A percentile compares a stretch with the other conserved stretches of the same genome.
Conservation (phyloP, 2,329 filamentous ascomycete genomes). For the Penicillium psychrosexuale region DNA sequence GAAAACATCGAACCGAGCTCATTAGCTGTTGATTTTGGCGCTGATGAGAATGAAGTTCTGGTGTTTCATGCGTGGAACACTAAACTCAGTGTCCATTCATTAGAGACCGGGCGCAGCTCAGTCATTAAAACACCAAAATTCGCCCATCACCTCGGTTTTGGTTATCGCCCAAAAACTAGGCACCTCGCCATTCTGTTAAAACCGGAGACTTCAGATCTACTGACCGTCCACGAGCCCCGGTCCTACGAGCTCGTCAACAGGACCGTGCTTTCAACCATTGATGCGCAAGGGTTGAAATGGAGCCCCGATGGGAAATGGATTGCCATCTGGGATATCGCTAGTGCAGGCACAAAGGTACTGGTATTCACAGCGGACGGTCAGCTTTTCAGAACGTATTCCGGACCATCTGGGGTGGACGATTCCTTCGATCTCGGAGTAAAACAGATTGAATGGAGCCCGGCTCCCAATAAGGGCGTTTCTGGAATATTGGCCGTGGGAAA, state of each 20-base stretch:
- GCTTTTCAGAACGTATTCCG: slow-evolving; percentile 53
- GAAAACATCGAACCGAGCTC: slow-evolving; percentile 37
- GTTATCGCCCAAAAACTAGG: slow-evolving; percentile 40
- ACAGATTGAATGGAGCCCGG: slow-evolving; percentile 53
- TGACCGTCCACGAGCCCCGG: slow-evolving; percentile 39
- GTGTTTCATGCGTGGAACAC: slow-evolving; percentile 42
- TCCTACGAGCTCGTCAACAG: slow-evolving; percentile 36
- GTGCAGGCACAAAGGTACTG: slow-evolving; percentile 49
- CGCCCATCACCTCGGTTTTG: slow-evolving; percentile 35
- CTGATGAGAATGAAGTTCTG: slow-evolving; percentile 37
- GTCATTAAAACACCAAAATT: slow-evolving; percentile 43
- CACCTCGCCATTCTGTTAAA: slow-evolving; percentile 43
- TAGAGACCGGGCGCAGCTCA: slow-evolving; percentile 36
- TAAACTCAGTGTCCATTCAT: slow-evolving; percentile 36
- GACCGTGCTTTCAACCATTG: slow-evolving; percentile 47
- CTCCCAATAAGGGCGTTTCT: slow-evolving; percentile 25
- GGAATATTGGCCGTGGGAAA: slow-evolving; percentile 50
- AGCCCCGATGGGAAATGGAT: slow-evolving; percentile 60
- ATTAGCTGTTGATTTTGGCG: slow-evolving; percentile 40
- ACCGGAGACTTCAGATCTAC: slow-evolving; percentile 36
- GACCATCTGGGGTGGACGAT: slow-evolving; percentile 35
- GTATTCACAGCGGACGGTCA: slow-evolving; percentile 61
- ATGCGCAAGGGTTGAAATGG: slow-evolving; percentile 59
- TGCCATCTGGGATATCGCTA: slow-evolving; percentile 55
- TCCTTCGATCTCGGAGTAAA: slow-evolving; percentile 50